These are phyloP conservation scores for Secale cereale DNA, from an alignment of 176 grass and related monocot genomes.

Conservation along the genomic window DNA sequence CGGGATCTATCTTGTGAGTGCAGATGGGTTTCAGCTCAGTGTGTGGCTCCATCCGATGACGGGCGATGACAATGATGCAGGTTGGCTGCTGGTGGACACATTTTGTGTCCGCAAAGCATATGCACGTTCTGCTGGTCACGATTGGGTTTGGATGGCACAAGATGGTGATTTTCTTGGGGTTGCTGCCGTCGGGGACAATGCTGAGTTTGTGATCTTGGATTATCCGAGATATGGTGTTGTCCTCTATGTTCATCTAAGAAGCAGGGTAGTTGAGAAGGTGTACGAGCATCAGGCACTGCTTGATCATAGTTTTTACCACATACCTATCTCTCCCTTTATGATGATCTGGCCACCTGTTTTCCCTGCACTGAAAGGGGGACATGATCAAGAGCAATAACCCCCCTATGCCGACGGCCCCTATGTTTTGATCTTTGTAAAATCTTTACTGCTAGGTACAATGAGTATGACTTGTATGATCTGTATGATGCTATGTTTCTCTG, in stretches of 20 bases:
- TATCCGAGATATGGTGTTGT: background rate
- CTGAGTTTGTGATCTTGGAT: background rate
- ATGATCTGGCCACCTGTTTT: background rate
- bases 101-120: background rate
- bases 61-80: background rate
- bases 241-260: background rate
- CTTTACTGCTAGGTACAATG: background rate
- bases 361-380: no score
- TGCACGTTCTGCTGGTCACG: no score
- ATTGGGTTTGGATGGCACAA: background rate
- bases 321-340: background rate
- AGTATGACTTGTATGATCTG: background rate
- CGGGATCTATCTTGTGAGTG: background rate
- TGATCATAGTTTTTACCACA: no score
- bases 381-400: no score
- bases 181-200: background rate
- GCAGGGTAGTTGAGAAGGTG: background rate
- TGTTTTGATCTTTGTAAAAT: background rate
- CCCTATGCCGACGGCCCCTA: no score
- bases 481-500: background rate
- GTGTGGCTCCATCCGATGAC: background rate
- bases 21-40: background rate
- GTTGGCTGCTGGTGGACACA: background rate
- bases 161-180: background rate
- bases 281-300: background rate